Evolutionary conservation across 2,329 filamentous ascomycete genomes (phyloP).

Genomic region (Scedosporium aurantiacum): DNA sequence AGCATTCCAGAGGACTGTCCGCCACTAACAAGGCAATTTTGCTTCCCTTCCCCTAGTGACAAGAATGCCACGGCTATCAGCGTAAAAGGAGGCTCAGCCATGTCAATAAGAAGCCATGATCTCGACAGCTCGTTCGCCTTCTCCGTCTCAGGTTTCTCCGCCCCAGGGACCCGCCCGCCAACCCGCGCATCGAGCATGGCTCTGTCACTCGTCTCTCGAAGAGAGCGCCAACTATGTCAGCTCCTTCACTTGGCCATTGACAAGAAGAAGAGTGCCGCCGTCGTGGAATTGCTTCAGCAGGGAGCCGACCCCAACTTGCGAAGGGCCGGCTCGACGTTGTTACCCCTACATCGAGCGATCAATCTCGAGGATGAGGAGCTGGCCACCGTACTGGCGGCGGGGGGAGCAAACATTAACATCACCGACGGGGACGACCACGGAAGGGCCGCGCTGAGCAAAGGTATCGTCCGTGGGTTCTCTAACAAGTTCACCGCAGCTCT

Average conservation of each 20-base stretch:
- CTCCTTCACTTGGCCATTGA: conserved; percentile 16
- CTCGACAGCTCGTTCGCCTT: background rate
- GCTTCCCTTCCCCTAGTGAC: background rate
- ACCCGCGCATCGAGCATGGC: background rate
- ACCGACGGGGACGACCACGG: conserved; percentile 8
- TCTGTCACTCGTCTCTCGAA: background rate
- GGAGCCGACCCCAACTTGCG: conserved; percentile 13
- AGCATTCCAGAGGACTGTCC: background rate
- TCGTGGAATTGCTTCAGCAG: conserved; percentile 13
- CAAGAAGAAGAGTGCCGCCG: conserved; percentile 10
- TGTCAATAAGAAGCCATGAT: background rate
- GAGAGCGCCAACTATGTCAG: conserved; percentile 1
- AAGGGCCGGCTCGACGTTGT: conserved; percentile 8
- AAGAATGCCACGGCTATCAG: background rate
- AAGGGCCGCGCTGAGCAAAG: conserved; percentile 13
- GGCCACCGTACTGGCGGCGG: conserved; percentile 13
- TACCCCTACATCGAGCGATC: conserved; percentile 14
- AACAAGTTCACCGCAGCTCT: conserved; percentile 13
- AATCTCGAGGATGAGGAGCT: conserved; percentile 11
- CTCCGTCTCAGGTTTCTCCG: background rate
- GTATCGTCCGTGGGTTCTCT: conserved; percentile 11
- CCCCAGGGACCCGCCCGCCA: background rate
- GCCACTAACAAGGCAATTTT: background rate
- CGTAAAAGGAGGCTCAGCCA: background rate
- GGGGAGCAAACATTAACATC: conserved; percentile 14